Evolutionary conservation across 495 filamentous ascomycete genomes (phyloP).

Genomic region (Copromyces sp.): DNA sequence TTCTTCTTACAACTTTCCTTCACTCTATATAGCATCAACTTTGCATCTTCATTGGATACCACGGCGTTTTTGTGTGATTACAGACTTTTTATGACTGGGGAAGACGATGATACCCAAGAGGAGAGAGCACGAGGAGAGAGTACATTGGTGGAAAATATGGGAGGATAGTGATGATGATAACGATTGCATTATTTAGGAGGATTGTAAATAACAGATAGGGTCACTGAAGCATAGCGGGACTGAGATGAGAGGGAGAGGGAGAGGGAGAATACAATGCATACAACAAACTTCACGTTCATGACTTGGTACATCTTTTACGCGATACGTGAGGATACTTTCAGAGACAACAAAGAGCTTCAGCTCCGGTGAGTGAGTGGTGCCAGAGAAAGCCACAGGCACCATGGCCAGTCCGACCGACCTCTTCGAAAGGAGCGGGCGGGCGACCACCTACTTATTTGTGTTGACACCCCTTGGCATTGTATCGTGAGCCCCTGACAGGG

Average conservation of each 20-base stretch:
- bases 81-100: neutral
- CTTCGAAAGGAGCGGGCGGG: too few species aligned
- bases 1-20: neutral
- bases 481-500: neutral
- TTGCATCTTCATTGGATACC: neutral
- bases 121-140: neutral
- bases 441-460: too few species aligned
- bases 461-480: neutral
- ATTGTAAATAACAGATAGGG: neutral
- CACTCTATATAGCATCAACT: neutral
- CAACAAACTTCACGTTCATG: too few species aligned
- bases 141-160: neutral
- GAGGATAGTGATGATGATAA: neutral
- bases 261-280: neutral
- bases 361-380: too few species aligned
- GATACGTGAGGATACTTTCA: too few species aligned
- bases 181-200: neutral
- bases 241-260: neutral
- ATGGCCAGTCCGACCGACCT: too few species aligned
- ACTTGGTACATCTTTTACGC: too few species aligned
- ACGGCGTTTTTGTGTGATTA: neutral
- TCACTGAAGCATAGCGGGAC: neutral
- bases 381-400: too few species aligned
- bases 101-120: neutral
- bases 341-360: too few species aligned